Evolutionary conservation across 2,329 filamentous ascomycete species (phyloP), one percentile per base, ranked within the genome.

Genomic region (Paecilomyces variotii): DNA sequence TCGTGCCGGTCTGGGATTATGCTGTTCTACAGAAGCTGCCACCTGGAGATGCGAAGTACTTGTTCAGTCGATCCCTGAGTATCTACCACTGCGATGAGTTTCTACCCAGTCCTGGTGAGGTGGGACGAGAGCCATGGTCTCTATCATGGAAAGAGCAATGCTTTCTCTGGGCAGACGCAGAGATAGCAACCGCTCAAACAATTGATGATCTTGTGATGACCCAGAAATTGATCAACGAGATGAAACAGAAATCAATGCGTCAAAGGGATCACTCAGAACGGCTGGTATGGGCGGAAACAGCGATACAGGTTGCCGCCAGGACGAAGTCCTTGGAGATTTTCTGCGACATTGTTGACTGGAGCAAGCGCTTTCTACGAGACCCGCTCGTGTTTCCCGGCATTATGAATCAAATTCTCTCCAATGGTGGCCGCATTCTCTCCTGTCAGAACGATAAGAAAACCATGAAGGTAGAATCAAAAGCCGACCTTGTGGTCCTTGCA

Each of bases 141-240:
- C 14, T 55, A 11, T 55, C 54, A 39, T 55, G 54, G 54, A 24
- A 35, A 25, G 32, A 55, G 26, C 54, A 55, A 55, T 55, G 28
- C 7, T n/a, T 55, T 14, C 30, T 55, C 19, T 45, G 54, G 54
- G 54, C 19, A n/a, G 14, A 39, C 45, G 24, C 30, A 30, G 54
- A 55, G 57, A 84, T 96, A 45, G 35, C 35, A 19, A 45, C 14
- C 34, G 85, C 89, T 63, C 84, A 84, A 70, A 92, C 90, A 0
- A 91, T 96, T 0, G 87, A 91, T 64, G 89, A 94, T 65, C 93
- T 96, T 73, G 79, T 26, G 11, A 26, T 55, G 14, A 35, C 54
- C 11, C 32, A 26, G n/a, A 55, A 35, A 45, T 45, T 45, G 35
- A 9, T 55, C 14, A 12, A 35, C 45, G 11, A 26, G 54, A 26